phyloP scores from a whole-genome alignment of 202 grass and related monocot genomes.

The Schoenoplectus tabernaemontani region DNA sequence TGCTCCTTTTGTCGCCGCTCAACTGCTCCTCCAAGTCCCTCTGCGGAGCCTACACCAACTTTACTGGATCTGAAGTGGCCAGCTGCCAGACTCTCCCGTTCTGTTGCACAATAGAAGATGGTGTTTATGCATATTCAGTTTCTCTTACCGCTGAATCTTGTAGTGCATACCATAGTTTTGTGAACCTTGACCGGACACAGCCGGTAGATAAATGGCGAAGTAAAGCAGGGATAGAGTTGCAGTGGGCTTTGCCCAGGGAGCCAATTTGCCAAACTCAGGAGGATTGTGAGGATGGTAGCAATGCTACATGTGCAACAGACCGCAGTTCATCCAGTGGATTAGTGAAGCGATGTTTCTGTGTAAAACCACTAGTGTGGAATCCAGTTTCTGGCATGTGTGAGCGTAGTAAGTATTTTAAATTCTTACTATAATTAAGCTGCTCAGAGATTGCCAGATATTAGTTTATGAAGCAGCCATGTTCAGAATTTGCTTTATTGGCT shows the following conservation, averaged over 20 bases:
- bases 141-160: constrained; percentile 26
- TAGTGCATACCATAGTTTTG: constrained; percentile 68
- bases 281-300: constrained; percentile 54
- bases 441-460: not conserved
- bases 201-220: constrained; percentile 40
- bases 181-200: constrained; percentile 34
- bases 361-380: constrained; percentile 35
- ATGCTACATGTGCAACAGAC: constrained; percentile 46
- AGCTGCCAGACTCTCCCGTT: constrained; percentile 42
- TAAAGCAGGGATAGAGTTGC: constrained; percentile 46
- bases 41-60: constrained; percentile 62
- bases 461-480: not conserved
- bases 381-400: constrained; percentile 50
- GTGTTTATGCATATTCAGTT: constrained; percentile 47
- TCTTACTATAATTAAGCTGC: not conserved
- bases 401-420: constrained; percentile 29
- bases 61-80: constrained; percentile 28
- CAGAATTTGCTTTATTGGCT: not conserved
- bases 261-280: constrained; percentile 48
- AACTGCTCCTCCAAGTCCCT: constrained; percentile 58
- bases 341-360: constrained; percentile 46
- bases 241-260: constrained; percentile 61
- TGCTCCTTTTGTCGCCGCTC: constrained; percentile 55
- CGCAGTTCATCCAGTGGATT: not conserved
- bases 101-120: constrained; percentile 68